Evolutionary conservation across 2,329 filamentous ascomycete genomes (phyloP), one percentile per base, ranked within the genome.

Genomic region (Penicillium sp.): DNA sequence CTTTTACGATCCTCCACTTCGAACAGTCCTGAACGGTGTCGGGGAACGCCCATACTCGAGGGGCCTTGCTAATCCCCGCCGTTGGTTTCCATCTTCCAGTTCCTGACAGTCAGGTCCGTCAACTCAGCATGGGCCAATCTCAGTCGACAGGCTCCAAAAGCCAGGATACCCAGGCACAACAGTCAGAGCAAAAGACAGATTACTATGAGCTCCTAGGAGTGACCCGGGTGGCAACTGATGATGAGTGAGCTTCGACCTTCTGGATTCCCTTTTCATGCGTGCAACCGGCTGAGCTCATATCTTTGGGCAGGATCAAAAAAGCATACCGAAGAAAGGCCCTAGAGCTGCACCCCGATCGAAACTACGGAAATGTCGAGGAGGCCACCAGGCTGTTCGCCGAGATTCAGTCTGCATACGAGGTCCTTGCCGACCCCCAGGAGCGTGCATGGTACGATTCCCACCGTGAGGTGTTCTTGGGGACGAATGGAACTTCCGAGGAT

Each of bases 371-470:
- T 71, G 88, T 90, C 62, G 92, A 96, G 70, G 85, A 87, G 63
- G 88, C 94, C 2, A 99, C 95, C 1, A 85, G 83, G 66, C 87
- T 88, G 54, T 99, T 99, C 73, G 92, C 95, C 52, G 92, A 97
- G 72, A 84, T 98, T 31, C 94, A 97, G 75, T 85, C 92, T 38
- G 95, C 95, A 49, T 96, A 99, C 74, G 92, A 98, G 75, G 87
- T 99, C n/a, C 85, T 99, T 1, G 96, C 93, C 1, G 95, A 99
- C 74, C 88, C 92, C 11, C 94, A 99, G 74, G 95, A 99, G 75
- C 87, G 95, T 67, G 90, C 93, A 35, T 99, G 95, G 95, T 99
- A 99, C 79, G 94, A 99, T 77, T 92, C 92, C 2, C 95, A 99
- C 73, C 89, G 92, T 61, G 88, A 92, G 67, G 88, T 90, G 53